These are phyloP conservation scores for Fusarium marasasianum DNA, from an alignment of 2,329 filamentous ascomycete species.

Conservation along the genomic window DNA sequence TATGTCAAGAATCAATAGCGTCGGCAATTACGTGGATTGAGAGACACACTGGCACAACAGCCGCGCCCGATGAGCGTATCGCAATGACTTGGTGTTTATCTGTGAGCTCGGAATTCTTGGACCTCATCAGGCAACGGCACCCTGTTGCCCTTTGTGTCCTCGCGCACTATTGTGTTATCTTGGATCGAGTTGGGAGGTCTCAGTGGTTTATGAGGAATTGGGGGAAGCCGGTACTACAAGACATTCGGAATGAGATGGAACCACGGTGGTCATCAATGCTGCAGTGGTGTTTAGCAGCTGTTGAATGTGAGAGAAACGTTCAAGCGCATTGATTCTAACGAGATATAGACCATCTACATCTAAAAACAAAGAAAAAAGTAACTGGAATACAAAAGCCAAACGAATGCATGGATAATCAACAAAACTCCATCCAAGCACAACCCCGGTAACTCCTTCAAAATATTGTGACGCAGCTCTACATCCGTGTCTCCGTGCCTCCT, in stretches of 20 bases:
- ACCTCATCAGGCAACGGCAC: conserved; percentile 25
- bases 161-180: conserved; percentile 27
- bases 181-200: conserved; percentile 8
- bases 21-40: conserved; percentile 8
- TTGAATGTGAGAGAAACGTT: neutral
- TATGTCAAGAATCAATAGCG: conserved; percentile 9
- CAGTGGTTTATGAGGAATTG: conserved; percentile 31
- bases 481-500: neutral
- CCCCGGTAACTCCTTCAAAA: neutral
- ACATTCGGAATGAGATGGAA: conserved; percentile 11
- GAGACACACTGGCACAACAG: neutral
- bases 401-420: neutral
- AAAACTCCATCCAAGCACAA: neutral
- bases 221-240: conserved; percentile 9
- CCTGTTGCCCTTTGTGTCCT: conserved; percentile 21
- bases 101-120: conserved; percentile 21
- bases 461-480: neutral
- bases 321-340: neutral
- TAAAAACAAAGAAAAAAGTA: neutral
- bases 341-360: neutral
- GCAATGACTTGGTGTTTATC: conserved; percentile 27
- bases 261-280: neutral
- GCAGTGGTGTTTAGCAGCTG: conserved; percentile 24
- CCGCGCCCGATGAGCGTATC: conserved; percentile 1
- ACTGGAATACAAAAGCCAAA: neutral